These are phyloP conservation scores for Lasiodiplodia theobromae DNA, from an alignment of 2,329 filamentous ascomycete genomes.

Conservation along the genomic window DNA sequence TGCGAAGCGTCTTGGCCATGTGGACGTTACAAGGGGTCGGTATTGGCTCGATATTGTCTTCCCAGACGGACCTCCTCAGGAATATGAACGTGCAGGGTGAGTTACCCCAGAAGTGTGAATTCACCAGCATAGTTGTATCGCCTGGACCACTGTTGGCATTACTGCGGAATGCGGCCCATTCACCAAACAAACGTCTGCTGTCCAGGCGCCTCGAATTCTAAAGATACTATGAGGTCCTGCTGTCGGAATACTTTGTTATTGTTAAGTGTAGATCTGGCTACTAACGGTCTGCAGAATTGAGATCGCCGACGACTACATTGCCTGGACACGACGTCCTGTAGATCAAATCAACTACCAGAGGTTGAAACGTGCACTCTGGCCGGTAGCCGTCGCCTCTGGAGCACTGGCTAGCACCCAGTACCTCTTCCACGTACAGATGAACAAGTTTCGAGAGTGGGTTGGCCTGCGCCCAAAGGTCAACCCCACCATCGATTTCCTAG, in stretches of 20 bases:
- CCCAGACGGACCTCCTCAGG: slow-evolving; percentile 56
- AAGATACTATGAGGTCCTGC: neutral
- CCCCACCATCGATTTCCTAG: neutral
- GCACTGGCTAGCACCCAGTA: slow-evolving; percentile 45
- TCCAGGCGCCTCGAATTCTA: neutral
- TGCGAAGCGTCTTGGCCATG: slow-evolving; percentile 42
- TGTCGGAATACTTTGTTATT: neutral
- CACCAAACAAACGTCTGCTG: neutral
- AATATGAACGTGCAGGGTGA: slow-evolving; percentile 56
- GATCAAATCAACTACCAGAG: slow-evolving; percentile 46
- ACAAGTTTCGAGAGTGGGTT: slow-evolving; percentile 45
- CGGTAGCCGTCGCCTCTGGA: slow-evolving; percentile 44
- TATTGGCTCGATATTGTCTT: slow-evolving; percentile 58
- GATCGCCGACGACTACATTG: slow-evolving; percentile 49
- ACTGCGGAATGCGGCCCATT: neutral
- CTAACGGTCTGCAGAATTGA: slow-evolving; percentile 34
- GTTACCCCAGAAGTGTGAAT: neutral
- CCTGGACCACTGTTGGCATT: neutral
- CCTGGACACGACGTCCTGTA: slow-evolving; percentile 45
- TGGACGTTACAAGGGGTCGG: slow-evolving; percentile 50
- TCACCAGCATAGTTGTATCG: neutral
- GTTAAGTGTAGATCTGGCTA: slow-evolving; percentile 39
- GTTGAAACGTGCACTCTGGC: slow-evolving; percentile 47
- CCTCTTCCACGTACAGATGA: slow-evolving; percentile 45
- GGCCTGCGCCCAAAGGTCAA: slow-evolving; percentile 41